These are phyloP conservation scores for Globisporangium yorkense DNA, from an alignment of 352 stramenopile species.

Conservation along the genomic window DNA sequence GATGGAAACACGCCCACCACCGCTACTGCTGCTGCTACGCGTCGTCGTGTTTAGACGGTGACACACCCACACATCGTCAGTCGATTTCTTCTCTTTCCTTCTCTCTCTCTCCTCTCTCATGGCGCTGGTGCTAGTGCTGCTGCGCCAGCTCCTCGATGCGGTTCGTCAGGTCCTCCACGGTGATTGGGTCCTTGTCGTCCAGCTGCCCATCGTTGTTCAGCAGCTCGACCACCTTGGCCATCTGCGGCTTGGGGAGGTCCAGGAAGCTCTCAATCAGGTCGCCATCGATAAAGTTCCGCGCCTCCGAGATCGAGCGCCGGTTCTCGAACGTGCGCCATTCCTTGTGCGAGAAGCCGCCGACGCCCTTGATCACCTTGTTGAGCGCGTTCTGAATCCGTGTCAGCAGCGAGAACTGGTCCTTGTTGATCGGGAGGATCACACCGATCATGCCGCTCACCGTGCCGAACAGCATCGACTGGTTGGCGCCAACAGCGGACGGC, in stretches of 20 bases:
- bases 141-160: slow-evolving; percentile 76
- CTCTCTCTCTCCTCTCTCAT: too few species aligned
- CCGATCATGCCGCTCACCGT: slow-evolving; percentile 96
- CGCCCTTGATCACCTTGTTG: slow-evolving; percentile 83
- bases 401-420: slow-evolving; percentile 90
- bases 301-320: slow-evolving; percentile 74
- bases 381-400: slow-evolving; percentile 87
- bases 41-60: too few species aligned
- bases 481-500: neutral
- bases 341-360: slow-evolving; percentile 92
- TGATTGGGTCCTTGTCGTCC: slow-evolving; percentile 52
- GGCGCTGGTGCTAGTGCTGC: slow-evolving; percentile 35
- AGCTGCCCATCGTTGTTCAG: slow-evolving; percentile 89
- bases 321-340: slow-evolving; percentile 92
- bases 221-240: slow-evolving; percentile 87
- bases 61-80: too few species aligned
- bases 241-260: slow-evolving; percentile 88
- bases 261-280: slow-evolving; percentile 95
- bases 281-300: slow-evolving; percentile 94
- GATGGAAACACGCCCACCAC: too few species aligned
- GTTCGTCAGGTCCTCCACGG: slow-evolving; percentile 58
- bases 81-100: too few species aligned
- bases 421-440: slow-evolving; percentile 88
- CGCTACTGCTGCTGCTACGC: too few species aligned
- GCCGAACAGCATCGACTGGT: slow-evolving; percentile 89